Evolutionary conservation across 345 rosid genomes (phyloP), one percentile per base, ranked within the genome.

Genomic region (Dipteronia dyeriana): DNA sequence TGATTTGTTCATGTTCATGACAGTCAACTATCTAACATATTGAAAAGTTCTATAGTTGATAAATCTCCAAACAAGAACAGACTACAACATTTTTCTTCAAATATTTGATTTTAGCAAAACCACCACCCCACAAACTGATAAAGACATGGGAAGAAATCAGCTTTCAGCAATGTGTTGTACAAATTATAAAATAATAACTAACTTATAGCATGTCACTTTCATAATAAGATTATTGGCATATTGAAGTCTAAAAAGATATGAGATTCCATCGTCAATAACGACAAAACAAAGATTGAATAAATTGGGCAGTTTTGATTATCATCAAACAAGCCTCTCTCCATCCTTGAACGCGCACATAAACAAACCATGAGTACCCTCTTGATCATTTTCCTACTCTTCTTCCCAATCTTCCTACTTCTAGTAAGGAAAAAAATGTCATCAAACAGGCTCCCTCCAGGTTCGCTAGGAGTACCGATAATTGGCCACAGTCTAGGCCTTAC

Each of bases 401-500:
- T 84, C 67, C 81, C 85, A 4, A 41, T 85, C 5, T 25, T 82
- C 65, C 51, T 87, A 56, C 82, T 81, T 43, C 70, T 82, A 43
- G n/a, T 17, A 22, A 68, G 63, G 71, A 62, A 73, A 9, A 59
- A 59, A 60, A 75, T 47, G 20, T 69, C 79, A 16, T 59, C 77
- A 9, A 34, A 23, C 67, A 86, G 80, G 54, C 74, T 80, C 29
- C 90, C 95, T 26, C 92, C 90, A 19, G 90, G 89, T 20, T 91
- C 89, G 16, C 78, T 87, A 10, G 95, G 95, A 62, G 9, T 89
- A 7, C 91, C 90, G 5, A 14, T 89, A 4, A 80, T 89, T 61
- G 88, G 95, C 78, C 95, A 86, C n/a, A 88, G 91, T 82, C 76
- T 89, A 0, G 38, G 61, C 38, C 85, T 89, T 54, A 87, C 84